These are phyloP conservation scores for Monascus purpureus DNA, from an alignment of 495 filamentous ascomycete species.

Conservation along the genomic window DNA sequence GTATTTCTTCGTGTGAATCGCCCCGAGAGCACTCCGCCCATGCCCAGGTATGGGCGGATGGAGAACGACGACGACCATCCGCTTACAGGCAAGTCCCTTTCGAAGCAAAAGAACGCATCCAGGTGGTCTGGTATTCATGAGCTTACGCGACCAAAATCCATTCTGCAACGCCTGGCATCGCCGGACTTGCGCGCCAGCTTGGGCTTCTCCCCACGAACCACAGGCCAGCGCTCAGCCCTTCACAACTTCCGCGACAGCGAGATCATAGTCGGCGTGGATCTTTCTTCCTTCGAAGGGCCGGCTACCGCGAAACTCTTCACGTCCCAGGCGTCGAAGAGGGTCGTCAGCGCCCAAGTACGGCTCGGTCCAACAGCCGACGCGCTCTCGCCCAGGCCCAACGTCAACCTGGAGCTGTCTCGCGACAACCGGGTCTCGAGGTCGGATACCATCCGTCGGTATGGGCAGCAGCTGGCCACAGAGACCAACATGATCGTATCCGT, in stretches of 20 bases:
- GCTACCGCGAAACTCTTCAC: neutral
- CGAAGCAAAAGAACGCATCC: too few species aligned
- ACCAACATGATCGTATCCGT: conserved; percentile 7
- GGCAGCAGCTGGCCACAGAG: conserved; percentile 4
- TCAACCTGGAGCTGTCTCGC: neutral
- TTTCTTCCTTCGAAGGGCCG: conserved; percentile 8
- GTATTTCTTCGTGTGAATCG: too few species aligned
- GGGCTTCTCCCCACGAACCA: neutral
- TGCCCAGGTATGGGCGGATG: too few species aligned
- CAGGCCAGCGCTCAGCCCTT: conserved; percentile 1
- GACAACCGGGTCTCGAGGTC: neutral
- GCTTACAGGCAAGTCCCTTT: too few species aligned
- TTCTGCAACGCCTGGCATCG: conserved; percentile 2
- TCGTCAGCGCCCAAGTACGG: conserved; percentile 1
- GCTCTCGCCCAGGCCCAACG: neutral
- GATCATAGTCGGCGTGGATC: conserved; percentile 6
- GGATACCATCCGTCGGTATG: conserved; percentile 3
- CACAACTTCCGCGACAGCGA: conserved; percentile 6
- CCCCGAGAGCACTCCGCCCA: too few species aligned
- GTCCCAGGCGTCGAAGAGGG: neutral
- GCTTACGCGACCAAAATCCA: conserved; percentile 2
- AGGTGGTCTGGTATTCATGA: too few species aligned
- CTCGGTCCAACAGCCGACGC: neutral
- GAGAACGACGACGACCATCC: too few species aligned
- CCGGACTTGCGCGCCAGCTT: conserved; percentile 3